Base-by-base conservation (phyloP, 2,329 filamentous ascomycete genomes). In the Talaromyces sp. region DNA sequence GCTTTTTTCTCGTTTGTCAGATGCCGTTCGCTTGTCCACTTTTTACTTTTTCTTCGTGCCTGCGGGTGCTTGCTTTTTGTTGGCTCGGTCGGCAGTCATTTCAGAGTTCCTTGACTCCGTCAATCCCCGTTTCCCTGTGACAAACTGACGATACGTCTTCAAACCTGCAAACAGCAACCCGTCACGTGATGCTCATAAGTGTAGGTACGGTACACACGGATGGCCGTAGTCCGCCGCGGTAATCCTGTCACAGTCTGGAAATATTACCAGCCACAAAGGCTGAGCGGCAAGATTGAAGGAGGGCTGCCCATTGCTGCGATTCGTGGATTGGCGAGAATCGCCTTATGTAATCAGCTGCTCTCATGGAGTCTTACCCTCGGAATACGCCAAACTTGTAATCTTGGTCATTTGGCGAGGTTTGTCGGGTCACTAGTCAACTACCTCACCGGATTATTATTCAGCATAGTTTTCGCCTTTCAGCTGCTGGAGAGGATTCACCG, bases 1-100 rank as follows among this genome's bases (percentile, higher is more conserved):
- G 47, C 57, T 65, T 60, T 60, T 59, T 54, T 60, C 57, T 60
- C 48, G 63, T 60, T 65, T 56, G 43, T 52, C 54, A 39, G 48
- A 10, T 8, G 16, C 27, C 31, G 4, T 19, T 37, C 31, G 5
- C 3, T 24, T 61, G 47, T 57, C 63, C 50, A 56, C 48, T 61
- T 60, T 65, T 60, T 60, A 16, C 10, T 14, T 47, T 47, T 43
- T 43, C 27, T 52, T 13, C 13, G 14, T 52, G 6, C 24, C 7
- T 13, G 45, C 19, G 11, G 5, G 31, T 52, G 37, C 58, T 41
- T 56, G n/a, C 9, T 45, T 56, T 56, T 62, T 33, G 27, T 37
- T 37, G 45, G 45, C 31, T 47, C 48, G 41, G 27, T 43, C 11
- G 47, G 35, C 3, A 24, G 13, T 37, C 5, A 37, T 58, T 58